phyloP scores from a whole-genome alignment of 2,329 filamentous ascomycete species.

The Cryoendolithus antarcticus region DNA sequence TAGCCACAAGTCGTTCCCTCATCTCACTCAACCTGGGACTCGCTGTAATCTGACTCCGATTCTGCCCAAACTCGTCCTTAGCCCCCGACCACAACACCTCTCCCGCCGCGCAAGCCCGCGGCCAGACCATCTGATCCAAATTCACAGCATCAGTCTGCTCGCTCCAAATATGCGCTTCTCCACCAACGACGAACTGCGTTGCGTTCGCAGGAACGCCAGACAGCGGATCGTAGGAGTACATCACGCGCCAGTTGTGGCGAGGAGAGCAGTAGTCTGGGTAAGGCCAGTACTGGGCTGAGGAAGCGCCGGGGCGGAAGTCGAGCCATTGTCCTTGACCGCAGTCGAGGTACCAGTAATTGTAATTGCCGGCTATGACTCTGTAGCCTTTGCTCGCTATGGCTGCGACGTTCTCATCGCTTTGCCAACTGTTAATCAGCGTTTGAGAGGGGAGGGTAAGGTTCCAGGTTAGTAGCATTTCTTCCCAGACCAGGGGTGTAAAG shows the following conservation, averaged over 20 bases:
- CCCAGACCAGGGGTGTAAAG: constrained; percentile 70
- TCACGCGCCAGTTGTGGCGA: constrained; percentile 65
- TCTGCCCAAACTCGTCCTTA: constrained; percentile 51
- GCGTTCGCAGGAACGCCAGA: constrained; percentile 48
- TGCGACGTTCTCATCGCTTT: constrained; percentile 49
- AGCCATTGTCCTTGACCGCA: constrained; percentile 73
- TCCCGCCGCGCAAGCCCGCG: constrained; percentile 57
- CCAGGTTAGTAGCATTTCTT: constrained; percentile 73
- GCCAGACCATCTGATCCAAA: constrained; percentile 67
- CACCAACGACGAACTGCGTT: constrained; percentile 61
- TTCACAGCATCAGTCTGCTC: constrained; percentile 67
- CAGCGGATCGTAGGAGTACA: constrained; percentile 70
- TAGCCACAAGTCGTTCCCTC: constrained; percentile 60
- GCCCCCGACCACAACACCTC: constrained; percentile 72
- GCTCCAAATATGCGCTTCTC: constrained; percentile 70
- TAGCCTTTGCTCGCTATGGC: constrained; percentile 50
- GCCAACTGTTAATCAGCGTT: constrained; percentile 70
- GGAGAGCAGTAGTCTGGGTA: constrained; percentile 75
- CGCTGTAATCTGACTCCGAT: constrained; percentile 59
- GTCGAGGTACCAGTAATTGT: constrained; percentile 65
- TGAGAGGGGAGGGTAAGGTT: constrained; percentile 60
- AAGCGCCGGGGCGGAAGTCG: constrained; percentile 49
- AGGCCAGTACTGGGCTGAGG: constrained; percentile 46
- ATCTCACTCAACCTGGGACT: constrained; percentile 60
- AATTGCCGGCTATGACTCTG: constrained; percentile 63